phyloP scores from a whole-genome alignment of 345 rosid genomes.

The Populus deltoides region DNA sequence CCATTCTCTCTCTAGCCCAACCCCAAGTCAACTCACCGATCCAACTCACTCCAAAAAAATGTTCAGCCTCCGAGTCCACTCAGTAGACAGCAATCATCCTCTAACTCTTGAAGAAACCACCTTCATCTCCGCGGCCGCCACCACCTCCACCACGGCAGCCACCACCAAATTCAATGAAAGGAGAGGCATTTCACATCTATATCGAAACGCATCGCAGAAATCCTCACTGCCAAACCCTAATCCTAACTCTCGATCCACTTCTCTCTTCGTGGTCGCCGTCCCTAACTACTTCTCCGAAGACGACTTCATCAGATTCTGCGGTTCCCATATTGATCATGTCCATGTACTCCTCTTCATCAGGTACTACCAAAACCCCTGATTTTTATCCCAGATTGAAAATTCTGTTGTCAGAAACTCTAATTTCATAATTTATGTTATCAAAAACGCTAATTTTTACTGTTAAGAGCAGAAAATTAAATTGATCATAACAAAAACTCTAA shows the following conservation, averaged over 20 bases:
- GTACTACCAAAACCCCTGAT: conserved; percentile 11
- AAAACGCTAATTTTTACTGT: background rate
- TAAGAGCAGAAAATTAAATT: too few species aligned
- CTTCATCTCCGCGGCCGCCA: conserved; percentile 31
- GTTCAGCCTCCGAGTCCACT: conserved; percentile 84
- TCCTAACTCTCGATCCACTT: conserved; percentile 62
- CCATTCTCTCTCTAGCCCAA: background rate
- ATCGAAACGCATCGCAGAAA: conserved; percentile 50
- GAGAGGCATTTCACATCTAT: conserved; percentile 74
- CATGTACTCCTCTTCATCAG: conserved; percentile 65
- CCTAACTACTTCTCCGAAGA: conserved; percentile 74
- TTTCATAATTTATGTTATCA: background rate
- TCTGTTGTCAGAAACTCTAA: too few species aligned
- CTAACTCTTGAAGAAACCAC: conserved; percentile 45
- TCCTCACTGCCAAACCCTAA: conserved; percentile 62
- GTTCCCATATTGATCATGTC: conserved; percentile 41
- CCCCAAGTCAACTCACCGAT: background rate
- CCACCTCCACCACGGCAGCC: conserved; percentile 19
- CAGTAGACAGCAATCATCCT: conserved; percentile 65
- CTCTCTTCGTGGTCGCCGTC: conserved; percentile 78
- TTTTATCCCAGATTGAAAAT: background rate
- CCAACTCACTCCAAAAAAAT: conserved; percentile 16
- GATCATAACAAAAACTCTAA: too few species aligned
- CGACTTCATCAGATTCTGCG: conserved; percentile 75
- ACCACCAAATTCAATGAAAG: conserved; percentile 46